phyloP scores from a whole-genome alignment of 2,329 filamentous ascomycete species.

The Phialophora macrospora region DNA sequence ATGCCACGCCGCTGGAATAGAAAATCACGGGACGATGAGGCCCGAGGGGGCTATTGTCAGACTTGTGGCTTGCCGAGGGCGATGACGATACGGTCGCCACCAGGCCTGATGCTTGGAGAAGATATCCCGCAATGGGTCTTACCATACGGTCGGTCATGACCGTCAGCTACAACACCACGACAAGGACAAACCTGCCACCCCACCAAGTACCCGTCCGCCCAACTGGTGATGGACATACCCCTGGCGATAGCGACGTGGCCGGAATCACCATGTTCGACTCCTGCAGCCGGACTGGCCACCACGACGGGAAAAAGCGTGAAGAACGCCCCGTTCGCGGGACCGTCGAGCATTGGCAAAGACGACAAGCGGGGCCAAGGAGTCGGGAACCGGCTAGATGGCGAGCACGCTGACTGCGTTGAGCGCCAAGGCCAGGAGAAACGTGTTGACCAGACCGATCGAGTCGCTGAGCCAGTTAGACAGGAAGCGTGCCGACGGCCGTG shows the following conservation, averaged over 20 bases:
- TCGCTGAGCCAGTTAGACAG: constrained; percentile 61
- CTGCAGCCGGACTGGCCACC: constrained; percentile 62
- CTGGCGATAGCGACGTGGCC: constrained; percentile 59
- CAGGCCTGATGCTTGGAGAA: constrained; percentile 62
- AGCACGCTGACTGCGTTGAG: constrained; percentile 64
- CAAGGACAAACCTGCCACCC: constrained; percentile 45
- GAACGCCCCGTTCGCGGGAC: constrained; percentile 65
- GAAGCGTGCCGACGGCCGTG: constrained; percentile 62
- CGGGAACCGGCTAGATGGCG: constrained; percentile 65
- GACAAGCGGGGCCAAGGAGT: constrained; percentile 58
- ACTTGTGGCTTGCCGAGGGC: background rate
- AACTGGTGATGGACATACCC: constrained; percentile 66
- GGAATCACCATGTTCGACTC: constrained; percentile 45
- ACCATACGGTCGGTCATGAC: background rate
- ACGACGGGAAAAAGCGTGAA: constrained; percentile 69
- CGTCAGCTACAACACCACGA: background rate
- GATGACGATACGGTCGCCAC: constrained; percentile 34
- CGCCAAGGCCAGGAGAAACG: constrained; percentile 54
- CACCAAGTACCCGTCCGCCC: constrained; percentile 66
- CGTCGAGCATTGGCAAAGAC: constrained; percentile 65
- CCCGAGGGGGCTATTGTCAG: constrained; percentile 45
- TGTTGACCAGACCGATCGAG: constrained; percentile 60
- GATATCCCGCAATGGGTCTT: constrained; percentile 63
- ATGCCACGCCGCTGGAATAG: constrained; percentile 62
- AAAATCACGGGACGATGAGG: constrained; percentile 67